Evolutionary conservation across 1,139 yeast genomes (phyloP).

Genomic region (Yamadazyma epiphylla): DNA sequence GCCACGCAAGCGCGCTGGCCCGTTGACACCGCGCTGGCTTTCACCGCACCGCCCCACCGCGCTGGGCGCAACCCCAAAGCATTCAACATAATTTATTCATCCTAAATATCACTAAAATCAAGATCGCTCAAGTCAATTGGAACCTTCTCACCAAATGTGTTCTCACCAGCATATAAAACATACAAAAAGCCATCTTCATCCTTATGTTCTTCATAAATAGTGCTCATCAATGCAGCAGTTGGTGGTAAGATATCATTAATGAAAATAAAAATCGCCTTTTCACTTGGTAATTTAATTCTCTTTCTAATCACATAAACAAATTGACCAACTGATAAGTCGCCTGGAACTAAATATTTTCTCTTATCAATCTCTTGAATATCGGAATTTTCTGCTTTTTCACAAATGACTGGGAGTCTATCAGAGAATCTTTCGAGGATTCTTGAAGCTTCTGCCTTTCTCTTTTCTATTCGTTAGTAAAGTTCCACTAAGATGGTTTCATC

Average conservation of each 20-base stretch:
- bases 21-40: too few relatives aligned
- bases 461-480: conserved; percentile 45
- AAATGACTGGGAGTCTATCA: conserved; percentile 93
- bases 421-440: conserved; percentile 86
- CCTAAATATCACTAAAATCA: conserved; percentile 6
- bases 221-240: conserved; percentile 93
- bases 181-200: conserved; percentile 97
- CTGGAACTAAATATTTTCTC: conserved; percentile 93
- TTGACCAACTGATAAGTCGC: conserved; percentile 95
- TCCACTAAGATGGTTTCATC: too few relatives aligned
- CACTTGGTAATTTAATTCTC: conserved; percentile 92
- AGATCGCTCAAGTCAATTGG: conserved; percentile 13
- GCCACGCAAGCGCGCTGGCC: too few relatives aligned
- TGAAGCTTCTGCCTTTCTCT: conserved; percentile 93
- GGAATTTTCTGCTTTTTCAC: conserved; percentile 96
- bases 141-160: conserved; percentile 62
- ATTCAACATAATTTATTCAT: too few relatives aligned
- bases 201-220: conserved; percentile 92
- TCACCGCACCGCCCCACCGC: too few relatives aligned
- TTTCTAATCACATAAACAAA: conserved; percentile 96
- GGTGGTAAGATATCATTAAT: conserved; percentile 97
- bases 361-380: conserved; percentile 96
- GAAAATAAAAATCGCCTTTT: conserved; percentile 95
- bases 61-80: too few relatives aligned
- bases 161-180: conserved; percentile 86